Base-by-base conservation (phyloP, 352 stramenopile species). In the Globisporangium paroecandrum region DNA sequence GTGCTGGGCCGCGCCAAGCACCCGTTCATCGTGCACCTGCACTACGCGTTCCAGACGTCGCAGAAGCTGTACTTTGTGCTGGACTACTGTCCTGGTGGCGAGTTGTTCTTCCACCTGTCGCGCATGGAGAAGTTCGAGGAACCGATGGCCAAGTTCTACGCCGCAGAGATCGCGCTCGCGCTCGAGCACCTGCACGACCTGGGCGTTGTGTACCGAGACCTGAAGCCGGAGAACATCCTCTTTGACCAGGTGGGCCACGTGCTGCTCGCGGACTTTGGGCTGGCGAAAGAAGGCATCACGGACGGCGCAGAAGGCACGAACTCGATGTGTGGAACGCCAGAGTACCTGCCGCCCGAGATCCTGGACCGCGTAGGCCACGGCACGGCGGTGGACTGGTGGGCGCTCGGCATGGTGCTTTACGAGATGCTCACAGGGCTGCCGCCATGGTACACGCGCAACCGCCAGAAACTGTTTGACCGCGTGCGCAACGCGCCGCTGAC, bases 301-400 rank as follows among this genome's bases (percentile, higher is more conserved):
- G 84, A 93, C 66, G 84, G 85, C 58, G 83, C 84, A 22, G 83
- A 93, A 61, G 89, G 89, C 54, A 92, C 87, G 7, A 95, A 96
- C 77, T 94, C 85, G 46, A 91, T 97, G 84, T 97, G 90, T 65
- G 90, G 90, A 32, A 97, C 93, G 25, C 91, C 90, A 22, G 93
- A 98, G 79, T 98, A 98, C 77, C 73, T 98, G 67, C 89, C 92
- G 12, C 93, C 93, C 36, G 92, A 98, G 80, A 96, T 98, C 64
- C 69, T 98, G 8, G 86, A 93, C 76, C 85, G 89, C 56, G 82
- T 93, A 47, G 90, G 89, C 47, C 89, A 98, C 75, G 93, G 93
- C 67, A 97, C 88, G 7, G 87, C 89, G 20, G 91, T 97, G 13
- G 93, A 98, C 75, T 98, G 92, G 90, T 98, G 93, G 93, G 89